Evolutionary conservation across 2,329 filamentous ascomycete species (phyloP), one percentile per base, ranked within the genome.

Genomic region (Cladophialophora chaetospira): DNA sequence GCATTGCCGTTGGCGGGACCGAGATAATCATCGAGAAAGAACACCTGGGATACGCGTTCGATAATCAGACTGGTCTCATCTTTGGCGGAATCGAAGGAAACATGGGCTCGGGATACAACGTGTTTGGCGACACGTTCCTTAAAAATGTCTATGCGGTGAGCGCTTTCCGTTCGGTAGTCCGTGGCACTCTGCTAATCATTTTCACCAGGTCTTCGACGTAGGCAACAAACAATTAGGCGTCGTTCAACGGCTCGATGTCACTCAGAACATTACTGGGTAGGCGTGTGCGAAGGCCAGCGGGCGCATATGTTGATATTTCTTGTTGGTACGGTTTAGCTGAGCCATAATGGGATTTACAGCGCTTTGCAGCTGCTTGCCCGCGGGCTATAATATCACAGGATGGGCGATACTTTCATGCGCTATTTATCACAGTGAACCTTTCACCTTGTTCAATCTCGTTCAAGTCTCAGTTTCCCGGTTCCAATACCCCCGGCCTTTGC

Each of bases 41-140:
- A 60, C 83, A 86, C 65, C 70, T 88, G 9, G 75, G 78, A 1
- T 88, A 86, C 61, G 78, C 82, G 1, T 38, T 54, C 5, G 26
- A 45, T 19, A 46, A 50, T 5, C 75, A 79, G 51, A 78, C 78
- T 0, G 80, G 78, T 2, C 79, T 78, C 69, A 77, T 80, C 65
- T 88, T 85, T 66, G 86, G 86, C 4, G 84, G 83, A 2, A 82
- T 88, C 28, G 85, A 89, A 73, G 84, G 80, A 47, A 78, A 83
- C 38, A 85, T 85, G 2, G 42, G 25, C 19, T 73, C 82, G 68
- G 67, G 72, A 2, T 85, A 87, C 64, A 84, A 87, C 67, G 86
- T 88, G 42, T 73, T 86, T 13, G 86, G 85, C 4, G 84, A 83
- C 62, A 80, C 79, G 1, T 86, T 85, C 66, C 70, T 88, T 70